phyloP scores from a whole-genome alignment of 306 rosid genomes.

The Vicia villosa region DNA sequence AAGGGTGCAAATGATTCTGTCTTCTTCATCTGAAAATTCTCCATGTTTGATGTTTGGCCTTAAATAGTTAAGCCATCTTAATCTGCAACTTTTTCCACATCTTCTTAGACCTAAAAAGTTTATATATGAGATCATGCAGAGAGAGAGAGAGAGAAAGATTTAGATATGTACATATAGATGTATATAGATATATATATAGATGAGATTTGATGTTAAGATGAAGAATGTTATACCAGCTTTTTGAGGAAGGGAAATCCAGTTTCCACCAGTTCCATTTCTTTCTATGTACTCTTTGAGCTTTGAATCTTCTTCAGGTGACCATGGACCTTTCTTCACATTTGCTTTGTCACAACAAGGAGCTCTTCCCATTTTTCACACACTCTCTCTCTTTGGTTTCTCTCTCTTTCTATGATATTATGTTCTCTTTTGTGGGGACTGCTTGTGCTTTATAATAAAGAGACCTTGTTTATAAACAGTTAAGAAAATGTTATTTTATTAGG shows the following conservation, averaged over 20 bases:
- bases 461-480: slow-evolving; percentile 32
- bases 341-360: slow-evolving; percentile 99
- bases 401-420: background rate
- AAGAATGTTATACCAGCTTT: slow-evolving; percentile 64
- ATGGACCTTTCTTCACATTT: slow-evolving; percentile 93
- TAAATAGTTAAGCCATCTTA: slow-evolving; percentile 96
- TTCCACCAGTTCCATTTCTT: slow-evolving; percentile 87
- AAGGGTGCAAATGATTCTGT: slow-evolving; percentile 80
- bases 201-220: too few species aligned
- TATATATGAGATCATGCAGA: too few species aligned
- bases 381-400: slow-evolving; percentile 20
- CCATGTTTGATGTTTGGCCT: slow-evolving; percentile 96
- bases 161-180: too few species aligned
- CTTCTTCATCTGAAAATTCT: slow-evolving; percentile 92
- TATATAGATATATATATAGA: too few species aligned
- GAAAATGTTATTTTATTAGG: slow-evolving; percentile 22
- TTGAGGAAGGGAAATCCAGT: slow-evolving; percentile 94
- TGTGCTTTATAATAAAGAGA: slow-evolving; percentile 41
- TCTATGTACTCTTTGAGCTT: slow-evolving; percentile 77
- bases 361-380: slow-evolving; percentile 73
- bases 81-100: slow-evolving; percentile 94
- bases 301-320: slow-evolving; percentile 97
- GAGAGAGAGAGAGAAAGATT: too few species aligned
- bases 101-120: slow-evolving; percentile 61
- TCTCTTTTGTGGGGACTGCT: slow-evolving; percentile 36